Conservation (phyloP, 2,329 filamentous ascomycete species). For the Cladosporium sp. region DNA sequence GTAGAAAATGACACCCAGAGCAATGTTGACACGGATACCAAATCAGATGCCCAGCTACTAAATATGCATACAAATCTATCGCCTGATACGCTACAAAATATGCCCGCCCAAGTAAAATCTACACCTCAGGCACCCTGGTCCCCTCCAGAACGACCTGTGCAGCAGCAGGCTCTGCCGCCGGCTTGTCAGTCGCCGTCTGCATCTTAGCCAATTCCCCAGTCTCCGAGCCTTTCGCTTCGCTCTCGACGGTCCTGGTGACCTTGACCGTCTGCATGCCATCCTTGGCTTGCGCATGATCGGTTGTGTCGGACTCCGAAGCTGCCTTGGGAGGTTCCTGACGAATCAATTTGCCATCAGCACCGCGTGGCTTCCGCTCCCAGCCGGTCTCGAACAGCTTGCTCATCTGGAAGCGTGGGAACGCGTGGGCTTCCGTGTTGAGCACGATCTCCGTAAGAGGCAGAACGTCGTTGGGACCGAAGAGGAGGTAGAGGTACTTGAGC, state of each 20-base stretch:
- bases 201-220: constrained; percentile 14
- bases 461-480: constrained; percentile 82
- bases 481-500: constrained; percentile 93
- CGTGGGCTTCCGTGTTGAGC: constrained; percentile 94
- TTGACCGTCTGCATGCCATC: constrained; percentile 24
- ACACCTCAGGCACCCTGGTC: background rate
- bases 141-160: constrained; percentile 11
- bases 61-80: background rate
- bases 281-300: constrained; percentile 19
- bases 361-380: constrained; percentile 71
- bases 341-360: constrained; percentile 28
- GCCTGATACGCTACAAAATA: background rate
- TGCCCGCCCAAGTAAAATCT: background rate
- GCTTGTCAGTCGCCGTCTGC: constrained; percentile 16
- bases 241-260: constrained; percentile 27
- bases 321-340: background rate
- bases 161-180: background rate
- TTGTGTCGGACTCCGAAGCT: background rate
- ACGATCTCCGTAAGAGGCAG: constrained; percentile 84
- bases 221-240: constrained; percentile 16
- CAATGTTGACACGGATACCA: too few relatives aligned
- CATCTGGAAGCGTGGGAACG: constrained; percentile 83
- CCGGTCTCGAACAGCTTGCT: constrained; percentile 75
- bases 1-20: background rate
- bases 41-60: background rate